Base-by-base conservation (phyloP, 306 rosid species). In the Alnus glutinosa region DNA sequence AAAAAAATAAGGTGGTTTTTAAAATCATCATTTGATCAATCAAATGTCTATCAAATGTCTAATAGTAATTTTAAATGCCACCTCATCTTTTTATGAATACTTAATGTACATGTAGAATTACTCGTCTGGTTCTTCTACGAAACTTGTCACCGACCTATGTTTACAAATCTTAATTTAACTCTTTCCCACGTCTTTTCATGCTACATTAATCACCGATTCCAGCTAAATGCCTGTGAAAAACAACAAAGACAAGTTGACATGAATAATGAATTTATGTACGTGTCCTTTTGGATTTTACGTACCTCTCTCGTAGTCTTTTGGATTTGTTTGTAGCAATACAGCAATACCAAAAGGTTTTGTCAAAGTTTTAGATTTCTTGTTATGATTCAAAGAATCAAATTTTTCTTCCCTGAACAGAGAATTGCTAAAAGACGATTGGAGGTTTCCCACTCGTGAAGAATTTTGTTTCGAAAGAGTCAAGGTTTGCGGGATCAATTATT, bases 351-450 rank as follows among this genome's bases (percentile, higher is more conserved):
- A 1, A 34, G 37, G 37, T 34, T 34, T 34, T 34, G 37, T 34
- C 37, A 34, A 1, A 34, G 37, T 34, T n/a, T 71, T 48, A 42
- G 11, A 18, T 36, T 18, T 36, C 15, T 52, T 64, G 68, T 74
- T 50, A 66, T 18, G 1, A 19, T 62, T 58, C 88, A 74, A 71
- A 46, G 75, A 57, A 72, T 55, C 84, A 73, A 16, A 70, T 63
- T 50, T 46, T 73, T 73, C 70, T 72, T 68, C 78, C 63, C 15
- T 44, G 39, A 44, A 9, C 16, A 58, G 64, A 63, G 36, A 30
- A 47, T 15, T 49, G 48, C 19, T 49, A 0, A 23, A 23, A 28
- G 52, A 46, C 46, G 8, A 68, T 9, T 48, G 13, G 66, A 79
- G 16, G 9, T 12, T 13, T 4, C 39, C 16, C 7, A 62, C 12